phyloP scores from a whole-genome alignment of 345 rosid species.

The Populus pruinosa region DNA sequence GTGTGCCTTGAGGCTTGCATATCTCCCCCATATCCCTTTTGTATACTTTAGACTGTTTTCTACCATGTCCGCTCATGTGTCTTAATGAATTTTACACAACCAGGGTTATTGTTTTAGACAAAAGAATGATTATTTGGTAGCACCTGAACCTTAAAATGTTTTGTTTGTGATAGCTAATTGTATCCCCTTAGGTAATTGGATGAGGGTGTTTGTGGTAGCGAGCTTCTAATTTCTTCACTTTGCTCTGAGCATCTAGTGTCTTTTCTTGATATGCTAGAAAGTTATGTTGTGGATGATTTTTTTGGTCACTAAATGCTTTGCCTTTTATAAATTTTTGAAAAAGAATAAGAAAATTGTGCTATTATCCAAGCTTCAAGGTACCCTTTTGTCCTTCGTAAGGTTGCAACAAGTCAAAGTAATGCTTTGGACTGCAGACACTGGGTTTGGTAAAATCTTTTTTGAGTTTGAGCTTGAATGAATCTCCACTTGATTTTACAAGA shows the following conservation, averaged over 20 bases:
- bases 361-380: neutral
- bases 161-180: neutral
- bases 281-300: neutral
- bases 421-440: neutral
- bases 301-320: neutral
- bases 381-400: neutral
- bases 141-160: neutral
- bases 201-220: neutral
- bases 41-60: neutral
- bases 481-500: neutral
- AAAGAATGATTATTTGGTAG: neutral
- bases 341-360: neutral
- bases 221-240: neutral
- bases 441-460: neutral
- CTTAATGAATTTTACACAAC: neutral
- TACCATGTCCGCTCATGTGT: neutral
- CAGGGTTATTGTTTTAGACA: neutral
- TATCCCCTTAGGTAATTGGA: neutral
- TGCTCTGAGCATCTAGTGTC: neutral
- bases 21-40: neutral
- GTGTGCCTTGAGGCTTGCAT: neutral
- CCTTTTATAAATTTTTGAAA: neutral
- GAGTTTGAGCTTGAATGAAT: neutral
- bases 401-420: neutral
- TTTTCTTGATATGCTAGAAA: neutral